These are phyloP conservation scores for Hypoxylon intermedium DNA, from an alignment of 495 filamentous ascomycete genomes.

Conservation along the genomic window DNA sequence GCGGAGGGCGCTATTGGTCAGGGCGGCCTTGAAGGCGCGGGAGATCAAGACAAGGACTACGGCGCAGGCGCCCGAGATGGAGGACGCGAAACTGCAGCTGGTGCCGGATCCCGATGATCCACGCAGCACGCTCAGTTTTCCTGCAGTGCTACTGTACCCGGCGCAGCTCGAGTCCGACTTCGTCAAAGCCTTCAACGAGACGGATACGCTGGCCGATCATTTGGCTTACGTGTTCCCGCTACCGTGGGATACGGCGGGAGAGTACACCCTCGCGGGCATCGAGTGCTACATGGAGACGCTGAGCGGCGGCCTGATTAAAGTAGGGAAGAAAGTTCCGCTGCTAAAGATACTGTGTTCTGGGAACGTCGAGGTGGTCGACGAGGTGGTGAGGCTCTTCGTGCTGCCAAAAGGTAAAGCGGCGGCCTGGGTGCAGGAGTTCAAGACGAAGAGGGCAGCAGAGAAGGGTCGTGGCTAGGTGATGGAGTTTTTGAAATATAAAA, in stretches of 20 bases:
- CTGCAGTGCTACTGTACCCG: constrained; percentile 84
- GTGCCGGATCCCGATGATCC: constrained; percentile 76
- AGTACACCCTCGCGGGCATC: constrained; percentile 70
- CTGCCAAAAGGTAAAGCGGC: constrained; percentile 71
- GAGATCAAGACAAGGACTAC: constrained; percentile 71
- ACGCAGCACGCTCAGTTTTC: constrained; percentile 73
- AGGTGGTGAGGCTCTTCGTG: constrained; percentile 78
- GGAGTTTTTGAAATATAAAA: constrained; percentile 3
- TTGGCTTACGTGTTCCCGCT: constrained; percentile 78
- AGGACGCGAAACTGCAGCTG: constrained; percentile 73
- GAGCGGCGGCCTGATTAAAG: constrained; percentile 81
- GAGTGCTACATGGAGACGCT: constrained; percentile 90
- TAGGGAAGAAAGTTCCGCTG: constrained; percentile 82
- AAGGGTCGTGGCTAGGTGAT: constrained; percentile 22
- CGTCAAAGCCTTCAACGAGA: constrained; percentile 82
- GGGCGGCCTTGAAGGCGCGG: constrained; percentile 75
- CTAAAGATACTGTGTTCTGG: constrained; percentile 74
- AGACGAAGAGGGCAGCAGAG: constrained; percentile 65
- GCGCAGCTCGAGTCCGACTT: constrained; percentile 80
- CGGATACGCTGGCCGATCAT: constrained; percentile 70
- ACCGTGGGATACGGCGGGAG: constrained; percentile 80
- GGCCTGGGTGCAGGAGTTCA: constrained; percentile 84
- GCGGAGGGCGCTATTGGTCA: constrained; percentile 65
- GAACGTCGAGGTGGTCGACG: constrained; percentile 89
- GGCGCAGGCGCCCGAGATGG: constrained; percentile 78